phyloP scores from a whole-genome alignment of 1,284 basidiomycete species.

The Boletellus deceptivus region DNA sequence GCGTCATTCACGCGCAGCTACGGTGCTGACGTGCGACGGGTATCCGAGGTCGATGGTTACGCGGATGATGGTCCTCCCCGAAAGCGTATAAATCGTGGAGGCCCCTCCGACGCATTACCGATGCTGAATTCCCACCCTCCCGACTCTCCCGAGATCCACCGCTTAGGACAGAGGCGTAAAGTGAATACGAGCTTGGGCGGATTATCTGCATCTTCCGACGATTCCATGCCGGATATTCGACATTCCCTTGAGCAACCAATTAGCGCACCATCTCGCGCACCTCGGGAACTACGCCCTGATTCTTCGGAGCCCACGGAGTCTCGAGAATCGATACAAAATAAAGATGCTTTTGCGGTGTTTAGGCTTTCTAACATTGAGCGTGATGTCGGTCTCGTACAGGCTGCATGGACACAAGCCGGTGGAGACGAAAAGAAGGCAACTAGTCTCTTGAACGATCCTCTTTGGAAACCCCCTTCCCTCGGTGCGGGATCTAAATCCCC shows the following conservation, averaged over 20 bases:
- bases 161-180: slow-evolving; percentile 49
- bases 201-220: slow-evolving; percentile 59
- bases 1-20: slow-evolving; percentile 50
- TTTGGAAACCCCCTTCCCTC: slow-evolving; percentile 45
- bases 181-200: slow-evolving; percentile 37
- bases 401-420: slow-evolving; percentile 62
- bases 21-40: slow-evolving; percentile 33
- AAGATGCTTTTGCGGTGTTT: slow-evolving; percentile 55
- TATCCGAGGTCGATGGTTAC: slow-evolving; percentile 38
- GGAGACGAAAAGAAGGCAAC: slow-evolving; percentile 60
- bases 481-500: slow-evolving; percentile 18
- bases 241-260: slow-evolving; percentile 42
- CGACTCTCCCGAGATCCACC: slow-evolving; percentile 55
- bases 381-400: slow-evolving; percentile 44
- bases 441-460: slow-evolving; percentile 52
- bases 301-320: slow-evolving; percentile 29
- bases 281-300: slow-evolving; percentile 44
- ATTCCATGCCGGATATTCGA: slow-evolving; percentile 52
- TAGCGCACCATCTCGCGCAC: slow-evolving; percentile 46
- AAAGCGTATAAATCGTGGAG: slow-evolving; percentile 62
- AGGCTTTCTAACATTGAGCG: slow-evolving; percentile 58
- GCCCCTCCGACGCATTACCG: slow-evolving; percentile 35
- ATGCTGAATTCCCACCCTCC: slow-evolving; percentile 30
- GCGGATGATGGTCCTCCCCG: slow-evolving; percentile 61
- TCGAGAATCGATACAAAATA: slow-evolving; percentile 24